These are phyloP conservation scores for Mycosphaerella sp. DNA, from an alignment of 2,329 filamentous ascomycete genomes.

Conservation along the genomic window DNA sequence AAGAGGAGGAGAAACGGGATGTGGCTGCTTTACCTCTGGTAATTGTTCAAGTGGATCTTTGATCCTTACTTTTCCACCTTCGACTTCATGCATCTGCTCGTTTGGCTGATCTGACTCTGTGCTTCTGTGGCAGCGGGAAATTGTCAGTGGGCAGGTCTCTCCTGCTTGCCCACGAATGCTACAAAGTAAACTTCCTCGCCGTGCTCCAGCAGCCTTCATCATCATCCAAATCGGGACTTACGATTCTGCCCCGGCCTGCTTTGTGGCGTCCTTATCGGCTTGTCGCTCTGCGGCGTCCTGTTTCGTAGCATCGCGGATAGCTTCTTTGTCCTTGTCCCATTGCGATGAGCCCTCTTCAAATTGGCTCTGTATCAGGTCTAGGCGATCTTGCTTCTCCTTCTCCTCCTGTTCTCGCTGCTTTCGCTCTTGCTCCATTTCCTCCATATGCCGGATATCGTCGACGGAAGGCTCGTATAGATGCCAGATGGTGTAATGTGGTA, in stretches of 20 bases:
- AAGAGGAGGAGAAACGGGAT: conserved; percentile 7
- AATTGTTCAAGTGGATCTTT: conserved; percentile 5
- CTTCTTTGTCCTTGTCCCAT: conserved; percentile 85
- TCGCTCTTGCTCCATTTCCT: conserved; percentile 91
- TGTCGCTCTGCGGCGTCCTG: conserved; percentile 42
- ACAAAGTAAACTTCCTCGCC: conserved; percentile 9
- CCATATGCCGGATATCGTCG: conserved; percentile 96
- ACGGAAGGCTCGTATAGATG: conserved; percentile 99
- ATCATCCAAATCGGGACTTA: conserved; percentile 15
- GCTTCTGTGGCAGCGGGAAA: conserved; percentile 21
- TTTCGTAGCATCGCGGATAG: conserved; percentile 62
- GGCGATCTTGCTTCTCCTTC: conserved; percentile 61
- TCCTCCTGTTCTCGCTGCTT: conserved; percentile 75
- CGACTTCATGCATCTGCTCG: conserved; percentile 9
- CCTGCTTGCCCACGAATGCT: conserved; percentile 13
- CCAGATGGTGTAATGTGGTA: conserved; percentile 98
- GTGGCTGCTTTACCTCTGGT: conserved; percentile 14
- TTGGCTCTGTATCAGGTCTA: conserved; percentile 71
- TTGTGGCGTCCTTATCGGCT: conserved; percentile 15
- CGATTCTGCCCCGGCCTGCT: conserved; percentile 18
- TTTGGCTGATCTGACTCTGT: conserved; percentile 2
- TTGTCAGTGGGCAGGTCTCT: conserved; percentile 25
- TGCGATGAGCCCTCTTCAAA: conserved; percentile 72
- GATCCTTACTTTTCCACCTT: conserved; percentile 1
- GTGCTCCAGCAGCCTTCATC: conserved; percentile 5